Conservation (phyloP, 371 early-diverging fungal species). For the Mucor sp. region DNA sequence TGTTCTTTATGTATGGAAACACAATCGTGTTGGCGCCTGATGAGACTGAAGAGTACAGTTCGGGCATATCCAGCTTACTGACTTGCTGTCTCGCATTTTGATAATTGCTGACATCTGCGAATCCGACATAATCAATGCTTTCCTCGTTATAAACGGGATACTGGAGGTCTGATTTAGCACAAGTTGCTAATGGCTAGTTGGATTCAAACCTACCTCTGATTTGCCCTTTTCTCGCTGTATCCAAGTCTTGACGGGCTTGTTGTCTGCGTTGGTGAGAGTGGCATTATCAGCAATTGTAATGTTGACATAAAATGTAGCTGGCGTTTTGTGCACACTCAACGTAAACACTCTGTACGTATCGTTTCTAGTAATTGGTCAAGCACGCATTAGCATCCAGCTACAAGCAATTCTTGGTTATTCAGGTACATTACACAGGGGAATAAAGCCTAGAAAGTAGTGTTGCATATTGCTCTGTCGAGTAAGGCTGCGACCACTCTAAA, state of each 20-base stretch:
- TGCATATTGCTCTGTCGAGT: slow-evolving; percentile 20
- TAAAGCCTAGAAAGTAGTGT: slow-evolving; percentile 25
- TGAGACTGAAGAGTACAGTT: slow-evolving; percentile 22
- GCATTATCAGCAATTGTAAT: slow-evolving; percentile 34
- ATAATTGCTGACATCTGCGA: slow-evolving; percentile 34
- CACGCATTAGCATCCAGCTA: neutral
- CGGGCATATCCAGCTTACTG: neutral
- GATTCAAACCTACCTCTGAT: slow-evolving; percentile 7
- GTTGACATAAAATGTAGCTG: slow-evolving; percentile 19
- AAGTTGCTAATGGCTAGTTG: neutral
- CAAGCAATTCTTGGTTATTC: neutral
- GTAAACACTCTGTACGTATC: slow-evolving; percentile 32
- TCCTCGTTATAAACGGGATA: slow-evolving; percentile 31
- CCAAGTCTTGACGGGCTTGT: slow-evolving; percentile 10
- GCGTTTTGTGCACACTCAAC: slow-evolving; percentile 32
- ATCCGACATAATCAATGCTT: slow-evolving; percentile 33
- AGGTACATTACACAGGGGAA: slow-evolving; percentile 29
- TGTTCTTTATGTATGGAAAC: slow-evolving; percentile 32
- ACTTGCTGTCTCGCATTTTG: neutral
- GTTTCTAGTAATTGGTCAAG: neutral
- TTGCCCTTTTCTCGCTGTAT: slow-evolving; percentile 20
- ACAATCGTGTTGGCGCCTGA: slow-evolving; percentile 32
- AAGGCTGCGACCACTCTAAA: slow-evolving; percentile 35
- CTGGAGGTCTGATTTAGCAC: slow-evolving; percentile 8
- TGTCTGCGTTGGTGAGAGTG: slow-evolving; percentile 1